These are phyloP conservation scores for Rhodotorula sp. DNA, from an alignment of 1,284 basidiomycete species.

Conservation along the genomic window DNA sequence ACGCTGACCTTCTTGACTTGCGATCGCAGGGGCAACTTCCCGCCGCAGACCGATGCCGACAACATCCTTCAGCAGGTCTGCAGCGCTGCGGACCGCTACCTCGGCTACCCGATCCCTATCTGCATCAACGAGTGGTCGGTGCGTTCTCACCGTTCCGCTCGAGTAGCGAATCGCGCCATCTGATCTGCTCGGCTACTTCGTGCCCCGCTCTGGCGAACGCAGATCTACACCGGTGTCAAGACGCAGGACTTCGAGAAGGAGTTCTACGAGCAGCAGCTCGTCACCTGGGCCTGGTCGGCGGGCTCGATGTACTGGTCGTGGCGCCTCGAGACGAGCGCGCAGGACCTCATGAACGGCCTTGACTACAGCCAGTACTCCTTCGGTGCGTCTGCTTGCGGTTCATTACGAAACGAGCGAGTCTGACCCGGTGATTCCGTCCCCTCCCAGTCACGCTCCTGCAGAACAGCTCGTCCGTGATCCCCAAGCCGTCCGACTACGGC, in stretches of 20 bases:
- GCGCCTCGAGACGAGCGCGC: slow-evolving; percentile 24
- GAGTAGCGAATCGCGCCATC: too few relatives aligned
- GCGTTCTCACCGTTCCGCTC: not conserved
- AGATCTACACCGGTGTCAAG: slow-evolving; percentile 45
- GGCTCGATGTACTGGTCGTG: slow-evolving; percentile 44
- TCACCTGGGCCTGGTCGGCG: slow-evolving; percentile 46
- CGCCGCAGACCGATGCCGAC: slow-evolving; percentile 38
- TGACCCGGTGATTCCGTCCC: not conserved
- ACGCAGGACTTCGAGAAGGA: slow-evolving; percentile 41
- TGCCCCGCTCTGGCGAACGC: not conserved
- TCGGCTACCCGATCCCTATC: slow-evolving; percentile 45
- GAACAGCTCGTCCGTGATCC: slow-evolving; percentile 30
- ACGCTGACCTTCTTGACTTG: not conserved
- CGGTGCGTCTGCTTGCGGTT: not conserved
- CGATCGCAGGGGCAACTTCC: slow-evolving; percentile 42
- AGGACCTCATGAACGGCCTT: slow-evolving; percentile 28
- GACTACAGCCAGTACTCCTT: slow-evolving; percentile 35
- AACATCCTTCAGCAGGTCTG: slow-evolving; percentile 47
- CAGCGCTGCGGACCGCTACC: slow-evolving; percentile 40
- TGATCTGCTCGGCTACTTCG: too few relatives aligned
- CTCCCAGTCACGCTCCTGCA: slow-evolving; percentile 17
- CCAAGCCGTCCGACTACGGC: slow-evolving; percentile 17
- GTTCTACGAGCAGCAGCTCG: slow-evolving; percentile 45
- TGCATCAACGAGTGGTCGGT: slow-evolving; percentile 45
- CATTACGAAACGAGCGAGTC: not conserved